Conservation (phyloP, 371 early-diverging fungal genomes). For the Coemansia sp. region DNA sequence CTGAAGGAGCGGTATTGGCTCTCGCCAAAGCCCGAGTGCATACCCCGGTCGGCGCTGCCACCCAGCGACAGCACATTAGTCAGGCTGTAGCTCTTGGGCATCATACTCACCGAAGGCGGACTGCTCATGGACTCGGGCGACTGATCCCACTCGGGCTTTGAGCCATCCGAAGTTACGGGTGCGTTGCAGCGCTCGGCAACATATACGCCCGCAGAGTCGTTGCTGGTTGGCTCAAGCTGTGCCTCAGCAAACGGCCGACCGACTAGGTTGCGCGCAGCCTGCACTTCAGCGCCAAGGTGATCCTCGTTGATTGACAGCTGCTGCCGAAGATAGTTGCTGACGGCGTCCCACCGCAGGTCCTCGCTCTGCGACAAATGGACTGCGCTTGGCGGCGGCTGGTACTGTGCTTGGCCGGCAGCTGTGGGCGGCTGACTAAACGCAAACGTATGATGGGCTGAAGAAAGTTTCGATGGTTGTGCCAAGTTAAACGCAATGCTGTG, state of each 20-base stretch:
- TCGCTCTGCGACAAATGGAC: conserved; percentile 39
- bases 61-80: conserved; percentile 15
- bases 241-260: conserved; percentile 26
- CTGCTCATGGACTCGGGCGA: conserved; percentile 2
- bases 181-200: conserved; percentile 3
- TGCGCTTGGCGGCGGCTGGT: neutral
- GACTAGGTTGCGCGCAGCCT: conserved; percentile 21
- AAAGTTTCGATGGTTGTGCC: neutral
- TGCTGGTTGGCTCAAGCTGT: neutral
- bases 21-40: neutral
- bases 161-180: conserved; percentile 15
- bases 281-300: conserved; percentile 29
- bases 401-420: neutral
- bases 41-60: neutral
- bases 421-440: conserved; percentile 7
- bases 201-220: conserved; percentile 7
- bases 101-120: neutral
- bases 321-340: conserved; percentile 39
- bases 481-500: conserved; percentile 3
- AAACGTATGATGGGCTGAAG: neutral
- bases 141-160: conserved; percentile 24
- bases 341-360: conserved; percentile 40
- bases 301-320: conserved; percentile 35
- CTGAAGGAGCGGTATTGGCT: conserved; percentile 1
- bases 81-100: conserved; percentile 31